Evolutionary conservation across 2,329 filamentous ascomycete species (phyloP), one percentile per base, ranked within the genome.

Genomic region (Akanthomyces lecanii): DNA sequence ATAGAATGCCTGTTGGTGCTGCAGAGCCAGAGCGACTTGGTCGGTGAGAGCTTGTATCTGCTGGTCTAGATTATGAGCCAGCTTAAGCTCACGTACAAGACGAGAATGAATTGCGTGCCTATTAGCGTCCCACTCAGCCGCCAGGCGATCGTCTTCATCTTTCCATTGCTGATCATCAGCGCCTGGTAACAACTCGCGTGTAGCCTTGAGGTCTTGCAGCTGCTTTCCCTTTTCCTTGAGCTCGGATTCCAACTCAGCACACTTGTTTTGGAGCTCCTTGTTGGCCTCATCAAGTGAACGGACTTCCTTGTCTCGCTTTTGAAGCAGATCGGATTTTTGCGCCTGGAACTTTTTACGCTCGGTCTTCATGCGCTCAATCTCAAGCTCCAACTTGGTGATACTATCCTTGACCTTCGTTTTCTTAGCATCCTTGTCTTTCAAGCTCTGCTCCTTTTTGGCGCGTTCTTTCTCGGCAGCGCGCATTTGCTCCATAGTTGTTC

Each of bases 401-500:
- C 88, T 89, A 42, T 92, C 88, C 62, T 86, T 82, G 65, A 91
- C 78, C 71, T 90, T 92, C 67, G 84, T 78, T 61, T 87, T 82
- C 71, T 92, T 89, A 18, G 82, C 80, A 68, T 86, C 82, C 72
- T 89, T 91, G 57, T 91, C 86, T 68, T 85, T 85, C 58, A 93
- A 71, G 10, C 83, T 70, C 69, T 87, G 87, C 71, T 97, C 91
- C 71, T 91, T 90, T 71, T 93, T 91, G 0, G 85, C 82, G 68
- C 89, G 90, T 65, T 90, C 89, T 66, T 89, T 90, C 71, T 96
- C 89, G 1, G 91, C 89, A 5, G 87, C 84, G 54, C 92, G 87
- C 79, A 96, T 97, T 67, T 90, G 82, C 60, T 91, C 87, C 73
- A 96, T 92, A 6, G 93, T 86, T 52, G 85, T 86, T 59, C 91